Conservation (phyloP, 192 early-diverging fungal genomes). For the Phycomyces blakesleeanus region DNA sequence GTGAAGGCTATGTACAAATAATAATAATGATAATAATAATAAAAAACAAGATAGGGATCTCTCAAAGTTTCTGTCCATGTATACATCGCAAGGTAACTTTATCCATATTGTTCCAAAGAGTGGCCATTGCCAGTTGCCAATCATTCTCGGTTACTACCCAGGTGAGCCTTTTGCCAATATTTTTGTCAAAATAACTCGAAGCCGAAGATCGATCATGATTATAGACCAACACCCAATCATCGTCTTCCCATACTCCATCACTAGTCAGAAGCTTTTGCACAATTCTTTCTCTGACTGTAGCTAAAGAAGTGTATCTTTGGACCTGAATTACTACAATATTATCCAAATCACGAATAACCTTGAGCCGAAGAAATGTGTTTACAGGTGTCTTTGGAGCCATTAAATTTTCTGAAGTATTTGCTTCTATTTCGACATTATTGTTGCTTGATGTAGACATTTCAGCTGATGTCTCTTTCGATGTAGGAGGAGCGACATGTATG, state of each 20-base stretch:
- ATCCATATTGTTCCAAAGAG: background rate
- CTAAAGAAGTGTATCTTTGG: background rate
- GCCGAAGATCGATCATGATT: background rate
- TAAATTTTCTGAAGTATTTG: background rate
- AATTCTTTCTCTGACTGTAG: background rate
- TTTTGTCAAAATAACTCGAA: background rate
- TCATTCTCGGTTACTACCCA: background rate
- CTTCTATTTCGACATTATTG: background rate
- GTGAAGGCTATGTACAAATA: background rate
- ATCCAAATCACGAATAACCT: conserved; percentile 10
- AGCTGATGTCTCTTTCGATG: too few relatives aligned
- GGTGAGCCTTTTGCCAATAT: background rate
- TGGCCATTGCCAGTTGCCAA: background rate
- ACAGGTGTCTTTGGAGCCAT: background rate
- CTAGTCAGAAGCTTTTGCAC: background rate
- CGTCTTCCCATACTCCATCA: background rate
- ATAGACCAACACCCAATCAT: background rate
- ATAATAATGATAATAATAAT: background rate
- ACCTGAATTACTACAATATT: conserved; percentile 13
- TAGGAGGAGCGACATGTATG: too few relatives aligned
- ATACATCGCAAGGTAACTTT: background rate
- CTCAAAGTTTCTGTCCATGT: background rate
- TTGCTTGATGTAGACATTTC: too few relatives aligned
- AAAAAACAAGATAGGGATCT: background rate
- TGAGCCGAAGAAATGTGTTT: background rate